Evolutionary conservation across 1,284 basidiomycete genomes (phyloP).

Genomic region (Pyrrhoderma noxium): DNA sequence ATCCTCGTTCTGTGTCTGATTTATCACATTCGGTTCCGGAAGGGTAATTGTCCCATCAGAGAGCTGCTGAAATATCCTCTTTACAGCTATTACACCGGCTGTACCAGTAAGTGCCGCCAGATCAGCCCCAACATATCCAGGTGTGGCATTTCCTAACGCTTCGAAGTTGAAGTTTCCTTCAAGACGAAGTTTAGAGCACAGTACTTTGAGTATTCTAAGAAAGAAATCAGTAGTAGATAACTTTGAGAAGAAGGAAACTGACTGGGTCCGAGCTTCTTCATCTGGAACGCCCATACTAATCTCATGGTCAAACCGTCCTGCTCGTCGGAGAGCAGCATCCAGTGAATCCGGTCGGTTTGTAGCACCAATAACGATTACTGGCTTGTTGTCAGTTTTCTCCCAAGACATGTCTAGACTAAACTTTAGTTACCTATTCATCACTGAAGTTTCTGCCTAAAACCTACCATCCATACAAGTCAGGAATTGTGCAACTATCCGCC

Average conservation of each 20-base stretch:
- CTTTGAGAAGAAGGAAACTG: constrained; percentile 25
- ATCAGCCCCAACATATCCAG: constrained; percentile 96
- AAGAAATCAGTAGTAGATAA: constrained; percentile 1
- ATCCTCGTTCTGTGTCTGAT: constrained; percentile 25
- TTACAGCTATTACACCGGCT: constrained; percentile 93
- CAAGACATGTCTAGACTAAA: constrained; percentile 66
- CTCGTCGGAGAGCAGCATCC: constrained; percentile 87
- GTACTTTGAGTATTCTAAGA: constrained; percentile 71
- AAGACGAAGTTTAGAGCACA: constrained; percentile 69
- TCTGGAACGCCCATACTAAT: constrained; percentile 97
- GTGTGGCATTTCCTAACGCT: constrained; percentile 85
- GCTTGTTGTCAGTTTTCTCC: constrained; percentile 86
- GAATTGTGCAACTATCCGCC: constrained; percentile 94
- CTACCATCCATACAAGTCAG: constrained; percentile 95
- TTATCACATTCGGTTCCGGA: constrained; percentile 30
- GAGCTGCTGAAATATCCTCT: constrained; percentile 87
- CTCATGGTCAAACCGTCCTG: constrained; percentile 95
- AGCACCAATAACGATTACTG: constrained; percentile 92
- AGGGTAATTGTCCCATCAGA: constrained; percentile 60
- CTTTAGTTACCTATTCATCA: no score
- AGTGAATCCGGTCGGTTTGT: constrained; percentile 94
- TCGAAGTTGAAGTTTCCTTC: constrained; percentile 79
- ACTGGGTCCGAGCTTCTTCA: constrained; percentile 86
- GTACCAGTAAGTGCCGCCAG: constrained; percentile 86
- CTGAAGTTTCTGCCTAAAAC: constrained; percentile 2